Conservation (phyloP, 352 stramenopile species). For the Thalassiosira exigua region DNA sequence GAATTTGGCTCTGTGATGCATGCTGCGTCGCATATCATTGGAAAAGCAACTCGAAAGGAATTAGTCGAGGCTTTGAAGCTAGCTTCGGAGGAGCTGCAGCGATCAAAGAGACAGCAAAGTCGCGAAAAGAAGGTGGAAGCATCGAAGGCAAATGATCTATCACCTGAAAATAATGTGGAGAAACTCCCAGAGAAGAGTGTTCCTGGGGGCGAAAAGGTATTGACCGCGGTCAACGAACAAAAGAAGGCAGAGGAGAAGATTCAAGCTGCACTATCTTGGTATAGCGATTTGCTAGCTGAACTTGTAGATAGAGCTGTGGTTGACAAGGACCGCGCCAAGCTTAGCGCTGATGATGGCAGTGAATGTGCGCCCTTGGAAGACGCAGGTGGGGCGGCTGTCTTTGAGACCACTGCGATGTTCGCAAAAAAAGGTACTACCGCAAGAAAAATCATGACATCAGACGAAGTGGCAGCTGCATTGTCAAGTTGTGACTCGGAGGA, state of each 20-base stretch:
- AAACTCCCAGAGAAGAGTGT: not conserved
- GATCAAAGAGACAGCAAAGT: constrained; percentile 10
- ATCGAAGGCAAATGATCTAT: no score
- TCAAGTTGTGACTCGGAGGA: constrained; percentile 46
- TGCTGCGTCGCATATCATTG: constrained; percentile 15
- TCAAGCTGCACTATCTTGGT: not conserved
- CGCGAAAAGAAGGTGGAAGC: constrained; percentile 10
- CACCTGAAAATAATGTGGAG: constrained; percentile 2
- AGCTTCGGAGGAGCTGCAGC: constrained; percentile 13
- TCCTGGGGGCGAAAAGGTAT: not conserved
- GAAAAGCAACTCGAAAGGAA: constrained; percentile 34
- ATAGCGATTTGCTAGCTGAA: constrained; percentile 24
- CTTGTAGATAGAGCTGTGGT: not conserved
- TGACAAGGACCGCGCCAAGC: not conserved
- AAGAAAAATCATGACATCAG: constrained; percentile 21
- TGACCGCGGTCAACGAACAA: not conserved
- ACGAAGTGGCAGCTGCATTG: constrained; percentile 31
- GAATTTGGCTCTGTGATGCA: constrained; percentile 34
- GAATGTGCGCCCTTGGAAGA: not conserved
- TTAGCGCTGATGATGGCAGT: not conserved
- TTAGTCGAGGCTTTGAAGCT: constrained; percentile 30
- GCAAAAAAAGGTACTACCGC: not conserved
- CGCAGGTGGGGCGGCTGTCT: constrained; percentile 1
- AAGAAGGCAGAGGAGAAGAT: constrained; percentile 9
- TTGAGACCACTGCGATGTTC: not conserved